phyloP scores from a whole-genome alignment of 352 stramenopile species.

The Pythium pectinolyticum region DNA sequence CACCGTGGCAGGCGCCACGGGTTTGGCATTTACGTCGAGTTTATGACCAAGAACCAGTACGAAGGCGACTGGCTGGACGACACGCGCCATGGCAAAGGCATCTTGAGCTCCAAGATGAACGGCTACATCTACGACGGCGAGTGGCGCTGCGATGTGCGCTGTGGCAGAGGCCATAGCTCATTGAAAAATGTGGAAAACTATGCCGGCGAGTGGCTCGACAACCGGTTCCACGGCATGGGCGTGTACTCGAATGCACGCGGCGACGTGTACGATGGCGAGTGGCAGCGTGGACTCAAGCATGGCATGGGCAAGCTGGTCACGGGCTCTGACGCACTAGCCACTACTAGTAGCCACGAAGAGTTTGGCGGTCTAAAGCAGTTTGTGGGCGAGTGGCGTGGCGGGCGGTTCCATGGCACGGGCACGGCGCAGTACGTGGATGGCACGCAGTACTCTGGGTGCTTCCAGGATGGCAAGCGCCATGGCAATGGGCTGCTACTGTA shows the following conservation, averaged over 20 bases:
- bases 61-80: slow-evolving; percentile 74
- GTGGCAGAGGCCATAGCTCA: slow-evolving; percentile 67
- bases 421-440: slow-evolving; percentile 85
- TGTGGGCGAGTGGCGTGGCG: slow-evolving; percentile 60
- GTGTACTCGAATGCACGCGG: slow-evolving; percentile 62
- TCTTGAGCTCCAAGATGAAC: slow-evolving; percentile 58
- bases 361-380: slow-evolving; percentile 61
- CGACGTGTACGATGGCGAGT: slow-evolving; percentile 75
- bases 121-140: slow-evolving; percentile 80
- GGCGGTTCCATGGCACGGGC: slow-evolving; percentile 74
- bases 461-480: slow-evolving; percentile 69
- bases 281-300: slow-evolving; percentile 45
- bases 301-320: slow-evolving; percentile 64
- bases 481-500: slow-evolving; percentile 60
- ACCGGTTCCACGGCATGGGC: slow-evolving; percentile 65
- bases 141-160: slow-evolving; percentile 71
- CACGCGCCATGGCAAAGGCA: slow-evolving; percentile 63
- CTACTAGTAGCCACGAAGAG: no score
- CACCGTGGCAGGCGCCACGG: slow-evolving; percentile 64
- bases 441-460: slow-evolving; percentile 88
- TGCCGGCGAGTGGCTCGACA: slow-evolving; percentile 59
- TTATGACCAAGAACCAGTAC: slow-evolving; percentile 73
- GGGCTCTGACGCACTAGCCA: slow-evolving; percentile 17
- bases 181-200: slow-evolving; percentile 76
- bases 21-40: slow-evolving; percentile 73